These are phyloP conservation scores for Candida verbasci DNA, from an alignment of 805 yeast species.

Conservation along the genomic window DNA sequence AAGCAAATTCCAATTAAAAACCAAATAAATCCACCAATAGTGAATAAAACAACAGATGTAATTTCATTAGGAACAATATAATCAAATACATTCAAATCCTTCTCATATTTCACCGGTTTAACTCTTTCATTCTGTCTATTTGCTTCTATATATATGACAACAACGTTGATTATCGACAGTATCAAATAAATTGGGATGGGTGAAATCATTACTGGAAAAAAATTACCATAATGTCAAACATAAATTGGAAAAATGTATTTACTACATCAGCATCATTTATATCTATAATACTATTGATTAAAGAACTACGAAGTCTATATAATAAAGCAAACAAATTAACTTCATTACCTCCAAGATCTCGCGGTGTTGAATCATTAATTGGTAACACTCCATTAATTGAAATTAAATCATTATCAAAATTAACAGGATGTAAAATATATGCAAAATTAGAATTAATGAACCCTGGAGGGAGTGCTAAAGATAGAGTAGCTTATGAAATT, in stretches of 20 bases:
- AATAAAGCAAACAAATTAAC: constrained; percentile 8
- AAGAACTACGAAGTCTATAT: constrained; percentile 5
- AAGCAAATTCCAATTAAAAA: constrained; percentile 1
- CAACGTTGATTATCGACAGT: not conserved
- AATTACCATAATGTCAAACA: not conserved
- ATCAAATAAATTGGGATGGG: not conserved
- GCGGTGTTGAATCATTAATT: constrained; percentile 73
- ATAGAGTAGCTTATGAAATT: constrained; percentile 85
- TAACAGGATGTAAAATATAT: constrained; percentile 77
- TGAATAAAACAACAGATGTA: constrained; percentile 1
- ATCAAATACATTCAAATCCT: not conserved
- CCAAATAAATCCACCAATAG: constrained; percentile 3
- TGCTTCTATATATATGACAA: constrained; percentile 1
- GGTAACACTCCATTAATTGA: constrained; percentile 88
- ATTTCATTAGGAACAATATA: constrained; percentile 1
- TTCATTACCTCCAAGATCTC: constrained; percentile 23
- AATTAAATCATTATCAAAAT: constrained; percentile 61
- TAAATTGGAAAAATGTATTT: constrained; percentile 9
- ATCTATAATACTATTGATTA: constrained; percentile 7
- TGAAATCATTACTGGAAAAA: constrained; percentile 1
- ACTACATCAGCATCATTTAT: constrained; percentile 11
- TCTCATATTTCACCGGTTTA: not conserved
- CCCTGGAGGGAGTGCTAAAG: constrained; percentile 96
- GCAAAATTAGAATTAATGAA: constrained; percentile 84
- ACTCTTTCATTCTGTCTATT: not conserved